Percentiles rank a stretch among this genome's conserved stretches.
Conservation (phyloP, 2,329 filamentous ascomycete species). For the Leptographium procerum region DNA sequence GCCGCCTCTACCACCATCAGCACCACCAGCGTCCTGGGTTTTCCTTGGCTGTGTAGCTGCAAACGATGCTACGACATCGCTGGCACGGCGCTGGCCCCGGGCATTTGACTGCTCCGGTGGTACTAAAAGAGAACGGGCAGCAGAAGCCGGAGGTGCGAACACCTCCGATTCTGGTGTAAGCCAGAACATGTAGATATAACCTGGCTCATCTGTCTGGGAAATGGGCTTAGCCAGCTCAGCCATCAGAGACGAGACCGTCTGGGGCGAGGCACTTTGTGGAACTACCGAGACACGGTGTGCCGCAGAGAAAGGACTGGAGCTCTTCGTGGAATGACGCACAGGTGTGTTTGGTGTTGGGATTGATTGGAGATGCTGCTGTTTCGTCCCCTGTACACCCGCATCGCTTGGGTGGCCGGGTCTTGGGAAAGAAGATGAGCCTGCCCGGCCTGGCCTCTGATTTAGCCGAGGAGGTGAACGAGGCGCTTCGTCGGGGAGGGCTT, state of each 20-base stretch:
- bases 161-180: slow-evolving; percentile 57
- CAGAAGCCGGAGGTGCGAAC: slow-evolving; percentile 43
- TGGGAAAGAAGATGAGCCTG: neutral
- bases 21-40: neutral
- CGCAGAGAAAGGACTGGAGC: neutral
- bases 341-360: neutral
- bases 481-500: slow-evolving; percentile 33
- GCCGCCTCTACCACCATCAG: slow-evolving; percentile 14
- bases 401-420: neutral
- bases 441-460: slow-evolving; percentile 31
- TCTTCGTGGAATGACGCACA: slow-evolving; percentile 7
- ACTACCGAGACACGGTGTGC: slow-evolving; percentile 54
- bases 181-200: slow-evolving; percentile 99
- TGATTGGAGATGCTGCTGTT: neutral
- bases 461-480: slow-evolving; percentile 29
- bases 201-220: slow-evolving; percentile 63
- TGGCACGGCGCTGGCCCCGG: slow-evolving; percentile 27
- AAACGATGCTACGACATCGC: slow-evolving; percentile 43
- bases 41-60: slow-evolving; percentile 19
- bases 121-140: slow-evolving; percentile 46
- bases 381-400: neutral
- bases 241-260: slow-evolving; percentile 59
- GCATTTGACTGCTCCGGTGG: slow-evolving; percentile 30
- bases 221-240: slow-evolving; percentile 67
- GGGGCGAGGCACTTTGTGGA: slow-evolving; percentile 52